Base-by-base conservation (phyloP, 225 moss, liverwort and hornwort species). In the Lunularia cruciata region DNA sequence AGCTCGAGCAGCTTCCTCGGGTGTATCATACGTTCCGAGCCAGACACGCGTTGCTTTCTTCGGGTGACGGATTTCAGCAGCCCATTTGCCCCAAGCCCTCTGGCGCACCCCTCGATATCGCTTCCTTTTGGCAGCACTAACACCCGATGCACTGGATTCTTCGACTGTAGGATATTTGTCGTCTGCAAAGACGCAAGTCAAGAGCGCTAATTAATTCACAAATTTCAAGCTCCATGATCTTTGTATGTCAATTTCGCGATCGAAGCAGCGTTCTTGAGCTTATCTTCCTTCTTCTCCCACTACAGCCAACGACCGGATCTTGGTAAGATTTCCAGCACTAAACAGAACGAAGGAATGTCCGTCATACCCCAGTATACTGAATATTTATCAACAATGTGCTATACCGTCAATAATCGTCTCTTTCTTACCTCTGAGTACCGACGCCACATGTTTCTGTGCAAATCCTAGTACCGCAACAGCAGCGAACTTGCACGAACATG, bases 11-110 rank as follows among this genome's bases (percentile, higher is more conserved):
- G 79, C 79, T 15, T 75, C 79, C 25, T 80, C 79, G 0, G 79
- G 72, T 13, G 79, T 75, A 9, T 75, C 79, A 28, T 75, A 80
- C 0, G 79, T 80, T 0, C 79, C 79, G 6, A 80, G 68, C 79
- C 79, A 80, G 47, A 80, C 75, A 10, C 79, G 72, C 8, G 79
- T 75, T n/a, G 79, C 79, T 40, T 80, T 75, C 62, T 68, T 72
- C 0, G 79, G 79, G 56, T 80, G 79, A 11, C 79, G 79, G 72
- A 80, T 80, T 63, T 80, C 79, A 0, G 79, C 79, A 3, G 79
- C 79, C 79, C 79, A 80, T 34, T 80, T 80, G 0, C 79, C 79
- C 79, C 79, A 80, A 12, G 75, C 79, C 35, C 79, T 67, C 35
- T 72, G 66, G 46, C 79, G 67, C 42, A 80, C 79, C 28, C 79